Conservation (phyloP, 225 moss, liverwort and hornwort species). For the Marchantia polymorpha region DNA sequence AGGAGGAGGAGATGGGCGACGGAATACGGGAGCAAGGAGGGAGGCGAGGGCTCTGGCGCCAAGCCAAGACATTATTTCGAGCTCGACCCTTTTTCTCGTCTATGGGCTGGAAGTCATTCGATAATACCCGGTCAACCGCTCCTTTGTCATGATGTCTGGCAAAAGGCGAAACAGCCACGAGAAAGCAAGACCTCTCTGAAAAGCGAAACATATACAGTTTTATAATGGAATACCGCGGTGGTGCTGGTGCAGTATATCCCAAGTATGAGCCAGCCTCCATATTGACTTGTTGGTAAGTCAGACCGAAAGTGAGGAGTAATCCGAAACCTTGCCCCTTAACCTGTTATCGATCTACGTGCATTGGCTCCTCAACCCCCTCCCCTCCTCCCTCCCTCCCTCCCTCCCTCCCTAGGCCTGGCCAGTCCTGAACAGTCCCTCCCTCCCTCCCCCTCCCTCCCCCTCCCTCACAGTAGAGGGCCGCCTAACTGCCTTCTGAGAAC, state of each 20-base stretch:
- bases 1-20: background rate
- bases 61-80: constrained; percentile 3
- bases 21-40: too few relatives aligned
- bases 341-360: background rate
- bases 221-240: background rate
- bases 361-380: background rate
- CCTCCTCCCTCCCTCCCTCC: background rate
- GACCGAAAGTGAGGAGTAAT: background rate
- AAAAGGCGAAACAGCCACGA: constrained; percentile 13
- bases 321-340: background rate
- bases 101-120: constrained; percentile 18
- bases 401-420: background rate
- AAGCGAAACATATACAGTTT: background rate
- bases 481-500: too few relatives aligned
- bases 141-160: constrained; percentile 21
- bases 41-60: background rate
- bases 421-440: background rate
- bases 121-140: constrained; percentile 18
- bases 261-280: background rate
- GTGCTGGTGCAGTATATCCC: background rate
- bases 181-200: constrained; percentile 1
- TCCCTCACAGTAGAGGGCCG: too few relatives aligned
- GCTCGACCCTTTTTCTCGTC: background rate
- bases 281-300: constrained; percentile 1
- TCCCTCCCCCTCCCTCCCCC: too few relatives aligned